Base-by-base conservation (phyloP, 345 rosid genomes). In the Melastoma malabathricum region DNA sequence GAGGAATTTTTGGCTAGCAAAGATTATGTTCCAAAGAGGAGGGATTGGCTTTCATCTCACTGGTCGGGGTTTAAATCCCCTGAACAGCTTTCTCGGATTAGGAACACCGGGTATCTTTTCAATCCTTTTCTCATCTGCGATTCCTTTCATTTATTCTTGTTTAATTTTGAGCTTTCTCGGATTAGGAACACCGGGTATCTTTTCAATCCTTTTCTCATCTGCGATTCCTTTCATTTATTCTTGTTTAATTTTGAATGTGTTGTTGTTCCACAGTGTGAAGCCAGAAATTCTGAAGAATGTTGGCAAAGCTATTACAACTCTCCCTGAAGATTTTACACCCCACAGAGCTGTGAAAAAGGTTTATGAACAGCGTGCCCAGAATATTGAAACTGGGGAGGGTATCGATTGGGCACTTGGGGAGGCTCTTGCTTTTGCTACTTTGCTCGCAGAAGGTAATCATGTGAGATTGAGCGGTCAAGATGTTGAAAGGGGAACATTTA, bases 31-130 rank as follows among this genome's bases (percentile, higher is more conserved):
- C 54, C 59, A n/a, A 12, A 61, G 48, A 54, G 59, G 55, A 61
- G 65, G 59, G 65, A 61, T 38, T 61, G 65, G 65, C 65, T 61
- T 29, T 47, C 65, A 0, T 61, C 65, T 41, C 65, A 61, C 59
- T 61, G 65, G 65, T 54, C 49, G 54, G 65, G 65, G n/a, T 61
- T 61, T 48, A 61, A 61, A 27, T 61, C 65, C 16, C 65, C 65
- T 25, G 65, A 61, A 54, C 65, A 61, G 59, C 59, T 61, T 54
- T 61, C 65, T 34, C 58, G 65, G 5, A 17, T 61, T 48, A 50
- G 65, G 44, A 61, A 61, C 44, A 61, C 65, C 18, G 65, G 65
- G 65, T 61, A 61, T 10, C 15, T 54, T 15, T 44, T 43, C 44
- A 5, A 0, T 10, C 23, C 5, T 43, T 51, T 27, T 41, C 46